Evolutionary conservation across 768 basidiomycete genomes (phyloP).

Genomic region (Thelephora aurantiotincta): DNA sequence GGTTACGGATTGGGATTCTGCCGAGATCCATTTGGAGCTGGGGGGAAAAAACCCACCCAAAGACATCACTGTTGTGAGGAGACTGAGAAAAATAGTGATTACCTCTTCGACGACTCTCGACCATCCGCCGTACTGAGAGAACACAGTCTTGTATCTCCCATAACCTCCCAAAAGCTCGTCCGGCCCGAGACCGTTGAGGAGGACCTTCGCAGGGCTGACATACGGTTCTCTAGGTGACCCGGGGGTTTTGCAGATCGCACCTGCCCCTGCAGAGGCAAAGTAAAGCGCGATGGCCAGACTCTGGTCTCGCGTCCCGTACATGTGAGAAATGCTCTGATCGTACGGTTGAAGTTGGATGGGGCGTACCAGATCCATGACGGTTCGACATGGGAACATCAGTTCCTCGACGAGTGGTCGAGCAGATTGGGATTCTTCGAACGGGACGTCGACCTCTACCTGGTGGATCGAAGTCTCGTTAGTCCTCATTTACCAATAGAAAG

Average conservation of each 20-base stretch:
- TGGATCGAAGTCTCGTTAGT: conserved; percentile 3
- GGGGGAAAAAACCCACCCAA: conserved; percentile 3
- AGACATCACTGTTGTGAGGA: not conserved
- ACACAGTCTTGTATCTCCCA: conserved; percentile 66
- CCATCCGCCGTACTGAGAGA: conserved; percentile 49
- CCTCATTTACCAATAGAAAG: conserved; percentile 2
- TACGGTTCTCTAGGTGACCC: conserved; percentile 35
- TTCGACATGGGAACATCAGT: conserved; percentile 65
- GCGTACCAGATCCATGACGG: conserved; percentile 84
- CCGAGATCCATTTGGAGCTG: conserved; percentile 85
- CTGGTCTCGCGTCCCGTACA: conserved; percentile 23
- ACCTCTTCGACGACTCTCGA: conserved; percentile 72
- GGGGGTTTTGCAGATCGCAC: conserved; percentile 30
- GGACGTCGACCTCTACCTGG: conserved; percentile 76
- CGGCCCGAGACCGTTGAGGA: conserved; percentile 85
- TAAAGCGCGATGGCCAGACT: conserved; percentile 86
- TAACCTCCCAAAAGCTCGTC: conserved; percentile 96
- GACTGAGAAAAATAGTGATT: conserved; percentile 1
- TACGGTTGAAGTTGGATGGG: too few species aligned
- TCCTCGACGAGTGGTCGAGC: conserved; percentile 43
- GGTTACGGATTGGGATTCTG: conserved; percentile 77
- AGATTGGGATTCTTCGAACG: conserved; percentile 59
- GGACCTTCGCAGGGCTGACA: conserved; percentile 61
- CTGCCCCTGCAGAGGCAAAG: conserved; percentile 78
- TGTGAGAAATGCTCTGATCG: not conserved